These are phyloP conservation scores for Penicillium goetzii DNA, from an alignment of 495 filamentous ascomycete genomes.

Conservation along the genomic window DNA sequence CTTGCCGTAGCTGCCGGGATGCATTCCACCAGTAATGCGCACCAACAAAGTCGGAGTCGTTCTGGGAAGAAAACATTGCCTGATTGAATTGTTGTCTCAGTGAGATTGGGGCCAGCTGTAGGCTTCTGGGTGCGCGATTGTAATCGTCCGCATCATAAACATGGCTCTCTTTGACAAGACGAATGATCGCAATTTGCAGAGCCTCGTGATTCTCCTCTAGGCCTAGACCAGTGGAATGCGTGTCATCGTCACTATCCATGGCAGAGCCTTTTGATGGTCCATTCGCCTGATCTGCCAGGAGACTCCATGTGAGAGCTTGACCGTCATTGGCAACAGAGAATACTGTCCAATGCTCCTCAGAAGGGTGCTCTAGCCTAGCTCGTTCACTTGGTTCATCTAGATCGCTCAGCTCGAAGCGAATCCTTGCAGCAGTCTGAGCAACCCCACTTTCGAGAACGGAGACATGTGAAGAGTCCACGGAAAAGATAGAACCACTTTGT, in stretches of 20 bases:
- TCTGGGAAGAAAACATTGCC: slow-evolving; percentile 44
- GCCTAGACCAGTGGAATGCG: slow-evolving; percentile 64
- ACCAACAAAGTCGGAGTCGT: slow-evolving; percentile 49
- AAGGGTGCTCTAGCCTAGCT: slow-evolving; percentile 42
- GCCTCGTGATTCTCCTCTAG: slow-evolving; percentile 82
- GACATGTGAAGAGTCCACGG: slow-evolving; percentile 35
- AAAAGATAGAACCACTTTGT: slow-evolving; percentile 31
- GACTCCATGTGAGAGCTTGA: slow-evolving; percentile 66
- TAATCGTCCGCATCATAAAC: slow-evolving; percentile 44
- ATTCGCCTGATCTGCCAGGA: slow-evolving; percentile 50
- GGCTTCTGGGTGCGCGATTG: slow-evolving; percentile 6
- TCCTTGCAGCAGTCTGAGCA: slow-evolving; percentile 43
- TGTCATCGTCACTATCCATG: slow-evolving; percentile 56
- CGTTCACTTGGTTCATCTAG: slow-evolving; percentile 42
- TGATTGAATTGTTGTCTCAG: slow-evolving; percentile 46
- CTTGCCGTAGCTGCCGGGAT: slow-evolving; percentile 43
- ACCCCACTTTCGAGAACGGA: slow-evolving; percentile 31
- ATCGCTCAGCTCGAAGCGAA: slow-evolving; percentile 50
- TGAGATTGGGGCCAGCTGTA: slow-evolving; percentile 20
- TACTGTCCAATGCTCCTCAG: slow-evolving; percentile 55
- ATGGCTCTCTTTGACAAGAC: slow-evolving; percentile 79
- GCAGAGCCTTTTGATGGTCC: slow-evolving; percentile 17
- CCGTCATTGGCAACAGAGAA: slow-evolving; percentile 77
- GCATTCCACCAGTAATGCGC: slow-evolving; percentile 57
- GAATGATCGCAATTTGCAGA: slow-evolving; percentile 78